Evolutionary conservation across 148 eudicot species (phyloP).

Genomic region (Limonium bicolor): DNA sequence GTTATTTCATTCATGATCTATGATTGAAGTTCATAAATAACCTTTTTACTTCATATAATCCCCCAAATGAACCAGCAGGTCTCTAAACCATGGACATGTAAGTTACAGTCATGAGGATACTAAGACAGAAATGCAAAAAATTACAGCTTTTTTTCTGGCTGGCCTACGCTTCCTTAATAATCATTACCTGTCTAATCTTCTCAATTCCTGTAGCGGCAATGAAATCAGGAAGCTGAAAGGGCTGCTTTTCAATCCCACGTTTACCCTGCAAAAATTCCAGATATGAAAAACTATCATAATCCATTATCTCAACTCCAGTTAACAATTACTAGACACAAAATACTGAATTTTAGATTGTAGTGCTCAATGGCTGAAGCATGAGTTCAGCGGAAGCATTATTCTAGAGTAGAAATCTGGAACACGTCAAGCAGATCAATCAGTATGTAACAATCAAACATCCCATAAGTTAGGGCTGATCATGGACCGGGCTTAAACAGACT

Average conservation of each 20-base stretch:
- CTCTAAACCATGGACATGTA: too few relatives aligned
- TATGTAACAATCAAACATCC: conserved; percentile 4
- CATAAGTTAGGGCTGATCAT: conserved; percentile 2
- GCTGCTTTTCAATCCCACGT: conserved; percentile 96
- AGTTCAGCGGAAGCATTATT: conserved; percentile 14
- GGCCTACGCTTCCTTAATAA: neutral
- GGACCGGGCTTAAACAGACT: too few relatives aligned
- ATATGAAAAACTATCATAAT: conserved; percentile 2
- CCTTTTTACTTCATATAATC: too few relatives aligned
- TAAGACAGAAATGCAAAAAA: too few relatives aligned
- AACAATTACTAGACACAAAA: neutral
- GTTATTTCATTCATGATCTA: too few relatives aligned
- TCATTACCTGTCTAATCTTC: conserved; percentile 85
- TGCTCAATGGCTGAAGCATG: conserved; percentile 5
- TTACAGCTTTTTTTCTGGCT: too few relatives aligned
- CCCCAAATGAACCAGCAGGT: too few relatives aligned
- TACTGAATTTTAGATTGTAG: neutral
- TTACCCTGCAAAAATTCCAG: conserved; percentile 60
- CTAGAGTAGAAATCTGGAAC: conserved; percentile 5
- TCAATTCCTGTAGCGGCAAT: conserved; percentile 99
- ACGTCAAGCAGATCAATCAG: conserved; percentile 6
- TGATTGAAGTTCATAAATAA: too few relatives aligned
- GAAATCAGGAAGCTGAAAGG: conserved; percentile 98
- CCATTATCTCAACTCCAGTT: neutral
- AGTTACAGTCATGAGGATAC: too few relatives aligned